Evolutionary conservation across 2,329 filamentous ascomycete genomes (phyloP), one percentile per base, ranked within the genome.

Genomic region (Fusarium phyllophilum): DNA sequence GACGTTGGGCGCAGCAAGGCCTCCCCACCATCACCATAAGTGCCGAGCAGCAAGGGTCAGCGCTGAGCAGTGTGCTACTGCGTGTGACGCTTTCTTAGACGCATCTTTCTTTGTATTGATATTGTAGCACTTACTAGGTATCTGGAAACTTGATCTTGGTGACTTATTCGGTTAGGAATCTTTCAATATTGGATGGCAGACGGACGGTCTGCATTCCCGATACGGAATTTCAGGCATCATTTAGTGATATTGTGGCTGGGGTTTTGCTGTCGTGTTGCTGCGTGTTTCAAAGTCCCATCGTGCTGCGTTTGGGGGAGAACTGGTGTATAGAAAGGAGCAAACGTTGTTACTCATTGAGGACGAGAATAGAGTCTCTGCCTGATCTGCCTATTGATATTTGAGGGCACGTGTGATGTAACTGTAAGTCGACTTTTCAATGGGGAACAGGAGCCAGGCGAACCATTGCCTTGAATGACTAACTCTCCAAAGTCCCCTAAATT

Each of bases 321-420:
- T 57, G 34, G 44, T 45, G 31, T 33, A 36, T n/a, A 17, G 33
- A 62, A 18, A 12, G 31, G 34, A 49, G 48, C n/a, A 65, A 54
- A 55, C 29, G 39, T 44, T 56, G 55, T 71, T 62, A 55, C 60
- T 70, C 60, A 44, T 55, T 56, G 33, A 51, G 54, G 55, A 63
- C 48, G 63, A 63, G 45, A 72, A 65, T 62, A 58, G 62, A 64
- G 70, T 68, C 58, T 73, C 75, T 77, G 75, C 75, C 75, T 77
- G 68, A 61, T 69, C 64, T 77, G 68, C 75, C 75, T 76, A 73
- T 62, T 29, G 29, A 34, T 44, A 31, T 31, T 44, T 33, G 14
- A 74, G 63, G 66, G 68, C 65, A 68, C 66, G 63, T 55, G 70
- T 74, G 64, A 60, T 68, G 58, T 38, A 44, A 52, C 51, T 44